Base-by-base conservation (phyloP, 1,284 basidiomycete species). In the Ustilago esculenta region DNA sequence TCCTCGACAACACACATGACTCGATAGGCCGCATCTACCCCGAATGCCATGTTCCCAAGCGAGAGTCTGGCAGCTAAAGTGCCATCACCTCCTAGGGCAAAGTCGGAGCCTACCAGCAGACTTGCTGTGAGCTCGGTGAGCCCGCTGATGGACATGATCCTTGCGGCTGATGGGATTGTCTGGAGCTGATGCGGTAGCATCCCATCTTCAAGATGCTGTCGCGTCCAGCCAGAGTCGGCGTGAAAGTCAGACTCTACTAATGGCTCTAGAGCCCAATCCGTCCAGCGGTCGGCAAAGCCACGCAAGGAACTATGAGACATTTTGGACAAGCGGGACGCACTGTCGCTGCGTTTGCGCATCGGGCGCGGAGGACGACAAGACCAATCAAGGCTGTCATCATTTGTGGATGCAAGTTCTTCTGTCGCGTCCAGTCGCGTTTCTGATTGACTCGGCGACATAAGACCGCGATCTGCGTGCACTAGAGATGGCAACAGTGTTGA, bases 201-300 rank as follows among this genome's bases (percentile, higher is more conserved):
- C 43, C 55, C 54, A 9, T 56, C 27, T 17, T 63, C 50, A 1
- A 47, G 15, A 17, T 58, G 41, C 23, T 50, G 27, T 12, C 48
- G 63, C 9, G 51, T 48, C 75, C 75, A 77, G 6, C 71, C 68
- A 1, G 75, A 74, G 24, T 77, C 73, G 32, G 67, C 43, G 25
- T 61, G 58, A 37, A 72, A 74, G 36, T 59, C 54, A 11, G 75
- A 75, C 14, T 66, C 57, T 42, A 59, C 39, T 23, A 70, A 27
- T 1, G 72, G 72, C 47, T 76, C 75, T 11, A 76, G 46, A 4
- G 75, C 75, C 75, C 75, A 76, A 30, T 76, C 75, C 11, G 72
- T 66, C 75, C 75, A 76, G 11, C 70, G 70, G 34, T 75, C 70
- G 12, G 74, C 71, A 47, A 67, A 74, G 18, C 67, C 72, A 35